phyloP scores from a whole-genome alignment of 2,329 filamentous ascomycete species.

The Exophiala calicioides region DNA sequence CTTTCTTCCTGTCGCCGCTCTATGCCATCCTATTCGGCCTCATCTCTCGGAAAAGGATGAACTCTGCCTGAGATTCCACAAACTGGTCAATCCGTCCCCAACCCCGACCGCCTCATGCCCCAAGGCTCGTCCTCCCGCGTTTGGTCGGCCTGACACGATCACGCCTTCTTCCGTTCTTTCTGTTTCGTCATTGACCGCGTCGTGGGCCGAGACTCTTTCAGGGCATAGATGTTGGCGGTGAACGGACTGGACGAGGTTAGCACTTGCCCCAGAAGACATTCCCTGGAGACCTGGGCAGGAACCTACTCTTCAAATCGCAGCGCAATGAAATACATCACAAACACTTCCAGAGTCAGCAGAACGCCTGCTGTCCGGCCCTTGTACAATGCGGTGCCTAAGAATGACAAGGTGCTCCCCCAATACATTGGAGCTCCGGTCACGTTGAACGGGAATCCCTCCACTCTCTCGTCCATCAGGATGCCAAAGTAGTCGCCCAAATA shows the following conservation, averaged over 20 bases:
- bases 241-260: constrained; percentile 62
- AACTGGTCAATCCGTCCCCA: no score
- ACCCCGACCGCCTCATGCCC: no score
- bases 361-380: constrained; percentile 86
- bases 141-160: no score
- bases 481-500: constrained; percentile 99
- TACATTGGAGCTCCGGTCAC: constrained; percentile 93
- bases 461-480: constrained; percentile 92
- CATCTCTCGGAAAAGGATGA: no score
- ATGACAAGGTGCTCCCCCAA: constrained; percentile 88
- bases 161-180: constrained; percentile 42
- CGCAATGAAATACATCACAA: constrained; percentile 76
- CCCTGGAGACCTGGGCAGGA: background rate
- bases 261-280: constrained; percentile 4
- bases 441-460: constrained; percentile 95
- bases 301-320: constrained; percentile 77
- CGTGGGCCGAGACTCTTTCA: constrained; percentile 55
- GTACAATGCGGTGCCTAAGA: constrained; percentile 81
- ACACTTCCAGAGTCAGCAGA: constrained; percentile 72
- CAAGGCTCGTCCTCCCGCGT: no score
- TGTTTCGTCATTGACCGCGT: constrained; percentile 29
- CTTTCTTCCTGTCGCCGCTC: no score
- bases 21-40: no score
- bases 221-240: constrained; percentile 87
- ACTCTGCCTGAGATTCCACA: no score